These are phyloP conservation scores for Dillenia suffruticosa DNA, from an alignment of 164 flowering plant species.

Conservation along the genomic window DNA sequence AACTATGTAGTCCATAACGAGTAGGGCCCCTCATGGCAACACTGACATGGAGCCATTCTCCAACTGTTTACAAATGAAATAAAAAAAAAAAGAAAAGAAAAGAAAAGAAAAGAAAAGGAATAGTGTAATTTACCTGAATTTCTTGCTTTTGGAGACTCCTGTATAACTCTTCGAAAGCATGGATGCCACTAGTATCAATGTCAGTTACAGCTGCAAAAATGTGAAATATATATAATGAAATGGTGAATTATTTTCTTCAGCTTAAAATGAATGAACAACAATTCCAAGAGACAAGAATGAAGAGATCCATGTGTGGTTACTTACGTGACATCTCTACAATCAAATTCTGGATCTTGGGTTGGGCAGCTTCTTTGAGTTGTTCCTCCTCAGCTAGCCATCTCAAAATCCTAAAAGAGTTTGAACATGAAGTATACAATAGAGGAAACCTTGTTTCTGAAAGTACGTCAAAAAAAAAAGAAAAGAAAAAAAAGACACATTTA, in stretches of 20 bases:
- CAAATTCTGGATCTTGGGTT: conserved; percentile 45
- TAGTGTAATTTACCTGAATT: conserved; percentile 39
- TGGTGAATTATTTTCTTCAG: neutral
- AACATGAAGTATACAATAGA: neutral
- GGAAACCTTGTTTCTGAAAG: neutral
- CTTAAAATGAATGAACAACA: no score
- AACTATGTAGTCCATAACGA: no score
- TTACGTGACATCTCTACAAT: conserved; percentile 86
- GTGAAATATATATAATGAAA: neutral
- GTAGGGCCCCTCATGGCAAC: no score
- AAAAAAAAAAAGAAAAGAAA: no score
- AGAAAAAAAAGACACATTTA: neutral
- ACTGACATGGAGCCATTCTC: neutral
- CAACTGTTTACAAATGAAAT: neutral
- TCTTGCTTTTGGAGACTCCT: conserved; percentile 58
- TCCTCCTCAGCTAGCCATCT: conserved; percentile 79
- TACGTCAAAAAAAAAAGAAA: no score
- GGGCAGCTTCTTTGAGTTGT: conserved; percentile 16
- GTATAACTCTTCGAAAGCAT: conserved; percentile 67
- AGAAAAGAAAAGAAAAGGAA: neutral
- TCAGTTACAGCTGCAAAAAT: conserved; percentile 72
- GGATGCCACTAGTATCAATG: conserved; percentile 88
- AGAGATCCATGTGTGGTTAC: conserved; percentile 5
- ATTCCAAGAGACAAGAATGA: neutral
- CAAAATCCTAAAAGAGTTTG: conserved; percentile 49